A percentile compares a stretch with the other conserved stretches of the same genome.
Evolutionary conservation across 495 filamentous ascomycete species (phyloP).

Genomic region (Xylaria telfairii): DNA sequence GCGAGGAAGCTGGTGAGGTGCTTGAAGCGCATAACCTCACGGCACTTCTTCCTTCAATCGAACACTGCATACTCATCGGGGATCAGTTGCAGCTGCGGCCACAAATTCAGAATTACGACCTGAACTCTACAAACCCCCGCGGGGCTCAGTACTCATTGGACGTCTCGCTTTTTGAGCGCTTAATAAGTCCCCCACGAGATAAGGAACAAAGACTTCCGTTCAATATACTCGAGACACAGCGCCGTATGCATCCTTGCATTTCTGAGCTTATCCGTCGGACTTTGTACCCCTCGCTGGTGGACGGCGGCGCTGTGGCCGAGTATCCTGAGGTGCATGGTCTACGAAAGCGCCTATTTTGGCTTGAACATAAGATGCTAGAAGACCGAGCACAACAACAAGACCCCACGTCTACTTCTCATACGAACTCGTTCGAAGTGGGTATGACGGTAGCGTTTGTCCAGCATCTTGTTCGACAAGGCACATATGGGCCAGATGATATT

Average conservation of each 20-base stretch:
- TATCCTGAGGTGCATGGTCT: slow-evolving; percentile 72
- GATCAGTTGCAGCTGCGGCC: slow-evolving; percentile 79
- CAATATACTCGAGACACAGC: slow-evolving; percentile 66
- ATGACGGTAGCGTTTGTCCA: slow-evolving; percentile 70
- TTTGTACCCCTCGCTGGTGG: slow-evolving; percentile 69
- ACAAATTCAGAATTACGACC: slow-evolving; percentile 67
- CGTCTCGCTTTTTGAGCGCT: slow-evolving; percentile 71
- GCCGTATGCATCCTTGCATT: slow-evolving; percentile 80
- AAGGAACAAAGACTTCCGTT: slow-evolving; percentile 55
- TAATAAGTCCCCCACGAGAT: slow-evolving; percentile 54
- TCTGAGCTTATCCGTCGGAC: slow-evolving; percentile 66
- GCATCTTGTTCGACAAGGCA: slow-evolving; percentile 75
- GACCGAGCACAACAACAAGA: slow-evolving; percentile 49
- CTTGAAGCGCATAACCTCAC: slow-evolving; percentile 74
- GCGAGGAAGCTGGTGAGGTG: slow-evolving; percentile 80
- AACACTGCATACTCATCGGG: slow-evolving; percentile 78
- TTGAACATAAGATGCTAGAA: slow-evolving; percentile 69
- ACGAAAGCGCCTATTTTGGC: slow-evolving; percentile 72
- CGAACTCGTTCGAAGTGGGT: slow-evolving; percentile 71
- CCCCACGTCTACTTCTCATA: slow-evolving; percentile 61
- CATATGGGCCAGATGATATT: slow-evolving; percentile 69
- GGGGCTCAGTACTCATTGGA: slow-evolving; percentile 68
- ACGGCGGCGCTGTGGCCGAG: slow-evolving; percentile 55
- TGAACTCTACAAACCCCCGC: slow-evolving; percentile 62
- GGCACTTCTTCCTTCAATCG: slow-evolving; percentile 69